phyloP scores from a whole-genome alignment of 495 filamentous ascomycete species.

The Choiromyces venosus region DNA sequence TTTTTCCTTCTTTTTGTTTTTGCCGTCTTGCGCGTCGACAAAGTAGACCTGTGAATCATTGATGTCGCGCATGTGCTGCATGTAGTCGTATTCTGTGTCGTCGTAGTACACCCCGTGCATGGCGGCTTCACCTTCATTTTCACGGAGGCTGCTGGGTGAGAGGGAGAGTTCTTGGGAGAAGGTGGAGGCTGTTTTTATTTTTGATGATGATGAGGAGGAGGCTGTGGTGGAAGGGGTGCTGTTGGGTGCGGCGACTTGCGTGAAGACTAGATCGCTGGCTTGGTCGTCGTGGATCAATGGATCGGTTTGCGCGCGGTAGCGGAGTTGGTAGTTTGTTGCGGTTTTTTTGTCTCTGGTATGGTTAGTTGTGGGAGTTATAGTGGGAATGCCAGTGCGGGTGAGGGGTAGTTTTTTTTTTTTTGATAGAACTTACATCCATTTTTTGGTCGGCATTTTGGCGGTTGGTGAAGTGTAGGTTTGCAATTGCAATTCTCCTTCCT shows the following conservation, averaged over 20 bases:
- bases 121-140: constrained; percentile 94
- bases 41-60: constrained; percentile 69
- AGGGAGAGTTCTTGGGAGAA: constrained; percentile 72
- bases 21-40: constrained; percentile 58
- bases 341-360: constrained; percentile 79
- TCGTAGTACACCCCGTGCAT: constrained; percentile 82
- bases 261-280: constrained; percentile 76
- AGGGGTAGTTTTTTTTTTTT: background rate
- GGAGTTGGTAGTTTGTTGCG: constrained; percentile 84
- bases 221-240: constrained; percentile 42
- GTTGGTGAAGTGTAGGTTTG: constrained; percentile 7
- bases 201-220: constrained; percentile 36
- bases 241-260: constrained; percentile 41
- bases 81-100: constrained; percentile 95
- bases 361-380: constrained; percentile 18
- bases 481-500: background rate
- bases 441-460: constrained; percentile 49
- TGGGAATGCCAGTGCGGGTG: constrained; percentile 3
- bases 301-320: constrained; percentile 94
- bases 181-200: constrained; percentile 63
- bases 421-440: constrained; percentile 71
- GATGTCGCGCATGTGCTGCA: constrained; percentile 95
- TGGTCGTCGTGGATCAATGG: constrained; percentile 82
- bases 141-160: constrained; percentile 55
- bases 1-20: constrained; percentile 59